Conservation (phyloP, 805 yeast genomes). For the Lipomyces sp. region DNA sequence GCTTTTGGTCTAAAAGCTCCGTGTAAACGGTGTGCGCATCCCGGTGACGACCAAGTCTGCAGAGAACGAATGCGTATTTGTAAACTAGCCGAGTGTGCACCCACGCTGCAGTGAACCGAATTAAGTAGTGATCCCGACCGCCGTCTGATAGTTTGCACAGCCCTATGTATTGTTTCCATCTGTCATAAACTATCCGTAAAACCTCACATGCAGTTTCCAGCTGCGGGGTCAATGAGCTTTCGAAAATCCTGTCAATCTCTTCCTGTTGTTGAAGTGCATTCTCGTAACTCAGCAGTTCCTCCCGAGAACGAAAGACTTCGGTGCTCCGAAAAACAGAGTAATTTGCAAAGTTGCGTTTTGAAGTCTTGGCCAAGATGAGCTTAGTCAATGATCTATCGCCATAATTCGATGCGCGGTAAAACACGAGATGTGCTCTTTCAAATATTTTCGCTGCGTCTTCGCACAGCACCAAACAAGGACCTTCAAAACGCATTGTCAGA, state of each 20-base stretch:
- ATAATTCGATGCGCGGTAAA: constrained; percentile 14
- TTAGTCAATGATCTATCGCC: constrained; percentile 18
- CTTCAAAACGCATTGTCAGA: too few relatives aligned
- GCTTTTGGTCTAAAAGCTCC: constrained; percentile 15
- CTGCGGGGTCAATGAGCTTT: neutral
- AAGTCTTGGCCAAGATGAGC: constrained; percentile 17
- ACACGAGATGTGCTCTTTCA: constrained; percentile 24
- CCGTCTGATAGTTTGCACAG: neutral
- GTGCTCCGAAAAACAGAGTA: constrained; percentile 23
- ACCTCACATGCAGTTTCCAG: constrained; percentile 2
- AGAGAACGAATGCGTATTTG: constrained; percentile 20
- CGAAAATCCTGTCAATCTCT: constrained; percentile 14
- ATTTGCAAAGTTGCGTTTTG: constrained; percentile 21
- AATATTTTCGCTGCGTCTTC: constrained; percentile 8
- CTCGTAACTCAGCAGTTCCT: constrained; percentile 25
- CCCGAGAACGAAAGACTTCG: constrained; percentile 23
- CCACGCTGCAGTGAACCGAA: constrained; percentile 25
- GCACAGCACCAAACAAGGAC: constrained; percentile 19
- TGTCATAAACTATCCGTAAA: constrained; percentile 7
- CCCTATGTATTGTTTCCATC: constrained; percentile 10
- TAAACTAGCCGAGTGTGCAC: constrained; percentile 24
- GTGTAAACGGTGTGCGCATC: constrained; percentile 19
- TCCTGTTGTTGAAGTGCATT: constrained; percentile 15
- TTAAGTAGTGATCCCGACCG: constrained; percentile 20
- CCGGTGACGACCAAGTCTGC: constrained; percentile 7